Conservation (phyloP, 495 filamentous ascomycete genomes). For the Xylaria nigripes region DNA sequence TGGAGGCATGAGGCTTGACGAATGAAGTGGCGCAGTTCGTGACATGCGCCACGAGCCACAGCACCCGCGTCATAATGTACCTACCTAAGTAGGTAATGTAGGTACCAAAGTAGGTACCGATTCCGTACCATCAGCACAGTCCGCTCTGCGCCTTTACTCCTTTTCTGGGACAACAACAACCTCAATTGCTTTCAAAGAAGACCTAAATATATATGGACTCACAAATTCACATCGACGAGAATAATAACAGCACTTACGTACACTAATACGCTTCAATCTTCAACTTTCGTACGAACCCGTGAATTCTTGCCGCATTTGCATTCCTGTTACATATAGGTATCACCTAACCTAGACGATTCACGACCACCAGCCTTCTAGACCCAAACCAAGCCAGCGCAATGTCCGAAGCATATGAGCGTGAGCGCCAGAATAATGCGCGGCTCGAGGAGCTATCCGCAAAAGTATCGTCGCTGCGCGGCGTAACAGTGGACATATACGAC, state of each 20-base stretch:
- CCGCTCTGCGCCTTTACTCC: constrained; percentile 1
- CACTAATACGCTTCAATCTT: background rate
- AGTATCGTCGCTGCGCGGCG: constrained; percentile 80
- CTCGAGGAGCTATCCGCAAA: constrained; percentile 85
- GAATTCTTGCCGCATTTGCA: no score
- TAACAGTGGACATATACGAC: constrained; percentile 99
- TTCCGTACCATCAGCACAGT: background rate
- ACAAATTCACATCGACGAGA: background rate
- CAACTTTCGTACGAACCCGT: no score
- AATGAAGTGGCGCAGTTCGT: no score
- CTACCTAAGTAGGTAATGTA: background rate
- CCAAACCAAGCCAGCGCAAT: constrained; percentile 40
- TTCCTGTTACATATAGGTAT: no score
- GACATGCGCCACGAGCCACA: constrained; percentile 11
- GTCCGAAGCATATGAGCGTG: constrained; percentile 94
- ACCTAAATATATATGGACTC: no score
- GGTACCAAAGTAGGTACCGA: background rate
- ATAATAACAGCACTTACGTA: background rate
- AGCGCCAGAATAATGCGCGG: constrained; percentile 92
- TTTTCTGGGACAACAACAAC: no score
- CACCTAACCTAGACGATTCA: no score
- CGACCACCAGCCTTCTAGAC: background rate
- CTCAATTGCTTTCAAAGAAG: no score
- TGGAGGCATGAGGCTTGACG: no score
- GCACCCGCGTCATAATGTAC: constrained; percentile 8